Evolutionary conservation across 805 yeast species (phyloP), one percentile per base, ranked within the genome.

Genomic region (Hanseniaspora meyeri): DNA sequence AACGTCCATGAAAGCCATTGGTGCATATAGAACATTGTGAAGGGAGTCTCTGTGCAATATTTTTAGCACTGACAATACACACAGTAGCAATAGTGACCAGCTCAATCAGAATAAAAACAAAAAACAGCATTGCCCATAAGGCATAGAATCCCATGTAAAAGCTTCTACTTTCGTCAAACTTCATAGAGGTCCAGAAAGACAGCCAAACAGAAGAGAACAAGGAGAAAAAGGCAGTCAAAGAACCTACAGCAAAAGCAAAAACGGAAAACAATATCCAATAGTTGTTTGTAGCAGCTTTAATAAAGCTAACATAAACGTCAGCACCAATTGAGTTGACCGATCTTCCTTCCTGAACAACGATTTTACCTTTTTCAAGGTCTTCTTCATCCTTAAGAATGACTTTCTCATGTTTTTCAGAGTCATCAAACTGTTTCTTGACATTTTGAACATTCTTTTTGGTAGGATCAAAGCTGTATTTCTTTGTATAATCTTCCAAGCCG

Each of bases 1-100:
- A 5, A 88, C 81, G 66, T 88, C 96, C 72, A 87, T 78, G 64
- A 78, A 88, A 0, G 83, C 70, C 91, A 87, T 85, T 43, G 95
- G 95, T 1, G 93, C 82, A 59, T 82, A 82, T 59, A 88, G 70
- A 17, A 88, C 72, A 46, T 75, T 76, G 45, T 76, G 69, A 36
- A 83, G 74, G 3, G 95, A 89, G 48, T 62, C 62, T 38, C 82
- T 70, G 63, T 86, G 87, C 64, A 88, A 72, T n/a, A 43, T 64
- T 66, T 55, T 72, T 77, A 4, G 86, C 74, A 2, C 89, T 80
- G 57, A 77, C 67, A 57, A 75, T 71, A 34, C 77, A 81, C 59
- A 82, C 63, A n/a, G 68, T 24, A 65, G 59, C 34, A 64, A 50
- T 27, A 4, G 51, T 50, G 4, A 70, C 63, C 43, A 65, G 65